phyloP scores from a whole-genome alignment of 257 asterid species.

The Nicotiana noctiflora region DNA sequence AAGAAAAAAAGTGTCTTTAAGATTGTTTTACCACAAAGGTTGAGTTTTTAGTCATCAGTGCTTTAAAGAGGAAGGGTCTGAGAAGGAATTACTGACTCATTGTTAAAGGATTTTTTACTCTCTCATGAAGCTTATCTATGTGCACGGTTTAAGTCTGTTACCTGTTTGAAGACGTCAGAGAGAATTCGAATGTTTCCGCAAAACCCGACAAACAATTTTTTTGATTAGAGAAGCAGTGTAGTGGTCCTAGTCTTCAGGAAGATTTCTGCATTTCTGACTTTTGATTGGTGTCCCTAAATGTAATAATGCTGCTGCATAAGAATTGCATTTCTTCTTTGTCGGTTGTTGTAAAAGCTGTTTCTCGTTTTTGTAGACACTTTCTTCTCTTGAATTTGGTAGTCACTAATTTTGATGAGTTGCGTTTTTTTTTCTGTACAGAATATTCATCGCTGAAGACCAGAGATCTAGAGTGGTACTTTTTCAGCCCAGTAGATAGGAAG shows the following conservation, averaged over 20 bases:
- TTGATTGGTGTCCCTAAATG: not conserved
- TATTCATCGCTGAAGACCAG: constrained; percentile 66
- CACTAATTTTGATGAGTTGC: not conserved
- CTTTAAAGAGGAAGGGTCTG: not conserved
- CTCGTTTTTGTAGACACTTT: not conserved
- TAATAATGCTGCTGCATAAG: not conserved
- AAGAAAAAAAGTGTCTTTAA: not conserved
- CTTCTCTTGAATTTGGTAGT: not conserved
- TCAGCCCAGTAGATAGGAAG: constrained; percentile 87
- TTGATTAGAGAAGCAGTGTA: not conserved
- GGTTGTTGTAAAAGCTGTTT: not conserved
- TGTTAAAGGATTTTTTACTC: not conserved
- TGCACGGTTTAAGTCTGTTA: not conserved
- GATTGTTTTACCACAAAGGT: not conserved
- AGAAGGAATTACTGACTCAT: not conserved
- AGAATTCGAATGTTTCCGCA: not conserved
- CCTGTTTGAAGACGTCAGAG: not conserved
- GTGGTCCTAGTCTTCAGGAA: not conserved
- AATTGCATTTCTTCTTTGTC: not conserved
- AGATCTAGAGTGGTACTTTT: constrained; percentile 92
- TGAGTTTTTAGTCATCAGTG: not conserved
- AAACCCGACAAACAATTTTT: not conserved
- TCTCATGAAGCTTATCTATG: not conserved
- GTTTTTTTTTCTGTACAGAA: constrained; percentile 26
- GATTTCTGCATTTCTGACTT: not conserved